Conservation (phyloP, 768 basidiomycete genomes). For the Xerocomellus intermedius region DNA sequence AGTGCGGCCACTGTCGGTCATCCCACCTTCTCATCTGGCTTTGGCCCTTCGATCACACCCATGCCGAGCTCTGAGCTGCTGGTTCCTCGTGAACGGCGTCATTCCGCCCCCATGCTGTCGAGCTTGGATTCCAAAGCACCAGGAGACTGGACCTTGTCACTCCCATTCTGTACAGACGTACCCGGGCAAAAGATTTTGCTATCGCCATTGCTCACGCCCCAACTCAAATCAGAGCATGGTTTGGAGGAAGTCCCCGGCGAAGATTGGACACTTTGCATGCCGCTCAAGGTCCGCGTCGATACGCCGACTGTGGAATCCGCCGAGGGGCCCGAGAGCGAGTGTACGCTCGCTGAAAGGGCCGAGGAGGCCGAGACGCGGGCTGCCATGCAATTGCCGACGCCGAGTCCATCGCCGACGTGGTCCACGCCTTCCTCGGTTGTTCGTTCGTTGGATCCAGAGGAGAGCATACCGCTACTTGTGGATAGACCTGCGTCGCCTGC, state of each 20-base stretch:
- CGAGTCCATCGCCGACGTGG: constrained; percentile 27
- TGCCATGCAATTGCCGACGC: constrained; percentile 25
- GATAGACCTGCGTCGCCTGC: constrained; percentile 19
- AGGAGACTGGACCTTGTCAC: constrained; percentile 31
- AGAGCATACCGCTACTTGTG: background rate
- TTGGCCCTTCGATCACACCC: background rate
- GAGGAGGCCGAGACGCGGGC: background rate
- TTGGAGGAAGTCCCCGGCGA: constrained; percentile 18
- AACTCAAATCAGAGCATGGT: background rate
- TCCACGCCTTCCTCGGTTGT: background rate
- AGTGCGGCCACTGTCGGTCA: constrained; percentile 19
- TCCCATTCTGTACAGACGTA: constrained; percentile 29
- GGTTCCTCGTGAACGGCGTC: constrained; percentile 30
- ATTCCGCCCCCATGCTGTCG: constrained; percentile 30
- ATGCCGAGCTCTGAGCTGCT: constrained; percentile 17
- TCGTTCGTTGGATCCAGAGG: constrained; percentile 11
- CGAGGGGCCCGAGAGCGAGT: constrained; percentile 4
- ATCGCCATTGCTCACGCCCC: background rate
- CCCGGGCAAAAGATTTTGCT: constrained; percentile 22
- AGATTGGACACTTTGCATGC: constrained; percentile 35
- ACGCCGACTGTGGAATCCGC: background rate
- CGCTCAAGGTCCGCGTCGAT: constrained; percentile 17
- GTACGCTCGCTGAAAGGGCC: background rate
- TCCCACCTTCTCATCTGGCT: background rate
- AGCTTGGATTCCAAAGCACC: background rate